Conservation (phyloP, 2,329 filamentous ascomycete species). For the Macrophomina phaseolina region DNA sequence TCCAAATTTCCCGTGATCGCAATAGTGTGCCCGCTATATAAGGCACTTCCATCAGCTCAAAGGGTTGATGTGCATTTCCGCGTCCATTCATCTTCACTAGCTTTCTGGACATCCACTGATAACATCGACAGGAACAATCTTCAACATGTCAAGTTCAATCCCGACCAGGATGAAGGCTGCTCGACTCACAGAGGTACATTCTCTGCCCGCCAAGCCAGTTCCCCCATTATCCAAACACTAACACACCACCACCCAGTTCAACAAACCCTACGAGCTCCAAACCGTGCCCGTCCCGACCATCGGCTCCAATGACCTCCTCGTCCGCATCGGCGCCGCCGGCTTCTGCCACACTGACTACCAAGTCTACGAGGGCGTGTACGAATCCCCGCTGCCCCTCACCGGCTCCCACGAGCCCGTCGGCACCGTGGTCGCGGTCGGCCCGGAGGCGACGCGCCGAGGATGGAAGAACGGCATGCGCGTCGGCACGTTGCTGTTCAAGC, state of each 20-base stretch:
- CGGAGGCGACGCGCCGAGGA: constrained; percentile 34
- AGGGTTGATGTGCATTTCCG: too few species aligned
- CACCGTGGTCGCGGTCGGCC: constrained; percentile 37
- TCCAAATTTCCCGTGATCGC: too few species aligned
- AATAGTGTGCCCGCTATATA: too few species aligned
- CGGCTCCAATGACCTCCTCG: constrained; percentile 34
- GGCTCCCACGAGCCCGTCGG: constrained; percentile 44
- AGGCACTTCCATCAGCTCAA: too few species aligned
- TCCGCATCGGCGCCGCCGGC: constrained; percentile 36
- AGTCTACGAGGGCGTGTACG: constrained; percentile 36
- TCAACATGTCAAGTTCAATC: too few species aligned
- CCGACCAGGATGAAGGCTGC: too few species aligned
- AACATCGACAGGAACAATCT: too few species aligned
- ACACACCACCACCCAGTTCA: constrained; percentile 26
- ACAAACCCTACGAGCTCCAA: constrained; percentile 28
- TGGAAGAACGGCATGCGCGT: constrained; percentile 41
- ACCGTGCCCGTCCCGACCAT: constrained; percentile 31
- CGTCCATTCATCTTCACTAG: too few species aligned
- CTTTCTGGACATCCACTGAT: too few species aligned
- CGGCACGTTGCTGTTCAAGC: constrained; percentile 32
- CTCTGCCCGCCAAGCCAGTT: too few species aligned
- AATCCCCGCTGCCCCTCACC: constrained; percentile 36
- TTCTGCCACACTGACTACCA: constrained; percentile 40
- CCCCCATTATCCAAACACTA: not conserved
- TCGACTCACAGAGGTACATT: too few species aligned